These are phyloP conservation scores for Ammopiptanthus mongolicus DNA, from an alignment of 306 rosid species.

Conservation along the genomic window DNA sequence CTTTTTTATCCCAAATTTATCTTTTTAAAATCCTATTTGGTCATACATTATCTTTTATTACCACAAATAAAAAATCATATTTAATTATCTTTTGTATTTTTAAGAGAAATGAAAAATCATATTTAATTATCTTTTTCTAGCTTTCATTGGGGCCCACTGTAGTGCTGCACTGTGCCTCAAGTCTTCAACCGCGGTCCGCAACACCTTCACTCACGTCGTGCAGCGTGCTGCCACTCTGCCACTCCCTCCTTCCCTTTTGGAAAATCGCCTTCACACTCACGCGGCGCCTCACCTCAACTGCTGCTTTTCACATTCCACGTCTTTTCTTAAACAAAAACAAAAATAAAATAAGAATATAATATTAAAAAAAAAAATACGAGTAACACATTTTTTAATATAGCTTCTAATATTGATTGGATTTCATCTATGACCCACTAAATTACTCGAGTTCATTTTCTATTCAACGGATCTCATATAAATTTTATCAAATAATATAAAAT, in stretches of 20 bases:
- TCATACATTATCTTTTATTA: too few relatives aligned
- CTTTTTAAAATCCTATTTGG: too few relatives aligned
- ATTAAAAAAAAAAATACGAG: too few relatives aligned
- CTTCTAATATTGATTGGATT: too few relatives aligned
- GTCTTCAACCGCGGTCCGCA: background rate
- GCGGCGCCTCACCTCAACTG: background rate
- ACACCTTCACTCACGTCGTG: background rate
- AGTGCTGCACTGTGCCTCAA: background rate
- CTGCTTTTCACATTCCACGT: background rate
- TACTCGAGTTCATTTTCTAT: too few relatives aligned
- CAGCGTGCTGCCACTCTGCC: background rate
- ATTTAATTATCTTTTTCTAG: background rate
- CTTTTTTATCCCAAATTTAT: too few relatives aligned
- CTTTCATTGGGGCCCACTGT: background rate
- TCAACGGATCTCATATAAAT: too few relatives aligned
- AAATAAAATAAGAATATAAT: background rate
- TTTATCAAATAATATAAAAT: too few relatives aligned
- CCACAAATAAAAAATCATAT: too few relatives aligned
- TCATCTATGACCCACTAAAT: too few relatives aligned
- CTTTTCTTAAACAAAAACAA: background rate
- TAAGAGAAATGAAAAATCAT: background rate
- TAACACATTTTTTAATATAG: too few relatives aligned
- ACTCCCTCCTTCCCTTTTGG: background rate
- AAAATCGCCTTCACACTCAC: constrained; percentile 11
- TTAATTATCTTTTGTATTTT: too few relatives aligned